These are phyloP conservation scores for Tetrapisispora taiwanensis DNA, from an alignment of 805 yeast species.

Conservation along the genomic window DNA sequence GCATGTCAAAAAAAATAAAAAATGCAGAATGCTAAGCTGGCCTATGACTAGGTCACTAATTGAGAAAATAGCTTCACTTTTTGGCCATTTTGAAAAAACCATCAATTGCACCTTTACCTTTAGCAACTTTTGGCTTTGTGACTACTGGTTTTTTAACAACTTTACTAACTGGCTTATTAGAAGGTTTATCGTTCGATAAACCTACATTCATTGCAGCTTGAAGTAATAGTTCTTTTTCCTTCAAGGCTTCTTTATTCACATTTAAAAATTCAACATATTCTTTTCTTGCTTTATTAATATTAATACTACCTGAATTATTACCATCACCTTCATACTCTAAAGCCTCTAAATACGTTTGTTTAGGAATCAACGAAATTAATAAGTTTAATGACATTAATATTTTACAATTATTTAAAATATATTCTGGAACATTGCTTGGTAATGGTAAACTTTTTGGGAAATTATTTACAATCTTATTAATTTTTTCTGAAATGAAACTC, in stretches of 20 bases:
- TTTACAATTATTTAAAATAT: constrained; percentile 31
- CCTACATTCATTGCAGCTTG: constrained; percentile 27
- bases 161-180: constrained; percentile 14
- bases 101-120: constrained; percentile 61
- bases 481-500: constrained; percentile 31
- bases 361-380: constrained; percentile 40
- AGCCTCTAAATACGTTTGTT: constrained; percentile 29
- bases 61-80: too few species aligned
- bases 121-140: constrained; percentile 36
- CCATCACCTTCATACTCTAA: constrained; percentile 9
- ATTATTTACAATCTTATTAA: constrained; percentile 25
- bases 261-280: constrained; percentile 24
- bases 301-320: not conserved
- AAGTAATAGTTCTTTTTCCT: constrained; percentile 24
- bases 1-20: too few species aligned
- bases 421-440: constrained; percentile 23
- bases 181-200: constrained; percentile 10
- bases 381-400: constrained; percentile 30
- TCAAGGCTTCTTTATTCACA: constrained; percentile 10
- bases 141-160: constrained; percentile 19
- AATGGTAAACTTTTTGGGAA: constrained; percentile 33
- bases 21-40: too few species aligned
- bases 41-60: too few species aligned
- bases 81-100: constrained; percentile 46
- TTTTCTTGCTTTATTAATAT: constrained; percentile 27